Evolutionary conservation across 2,329 filamentous ascomycete genomes (phyloP).

Genomic region (Chrysoporthe austroafricana): DNA sequence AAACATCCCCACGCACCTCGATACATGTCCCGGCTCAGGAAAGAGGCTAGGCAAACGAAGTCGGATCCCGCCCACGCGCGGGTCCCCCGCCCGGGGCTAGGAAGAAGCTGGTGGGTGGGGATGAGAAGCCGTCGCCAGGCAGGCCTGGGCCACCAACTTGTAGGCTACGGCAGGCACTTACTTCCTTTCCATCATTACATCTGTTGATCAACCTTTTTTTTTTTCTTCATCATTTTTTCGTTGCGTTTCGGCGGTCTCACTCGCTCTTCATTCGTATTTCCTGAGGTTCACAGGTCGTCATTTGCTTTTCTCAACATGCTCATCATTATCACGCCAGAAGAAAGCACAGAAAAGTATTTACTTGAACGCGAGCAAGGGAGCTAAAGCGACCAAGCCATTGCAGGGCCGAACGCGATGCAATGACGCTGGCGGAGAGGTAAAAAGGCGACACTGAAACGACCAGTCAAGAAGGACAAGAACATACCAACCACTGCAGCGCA

Average conservation of each 20-base stretch:
- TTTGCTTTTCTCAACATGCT: not conserved
- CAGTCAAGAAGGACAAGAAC: not conserved
- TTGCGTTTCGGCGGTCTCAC: not conserved
- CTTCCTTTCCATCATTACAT: too few relatives aligned
- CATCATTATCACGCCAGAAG: not conserved
- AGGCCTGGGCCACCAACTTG: too few relatives aligned
- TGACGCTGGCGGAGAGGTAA: not conserved
- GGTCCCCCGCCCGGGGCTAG: too few relatives aligned
- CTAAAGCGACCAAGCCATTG: not conserved
- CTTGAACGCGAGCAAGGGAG: not conserved
- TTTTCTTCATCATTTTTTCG: not conserved
- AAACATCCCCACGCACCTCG: too few relatives aligned
- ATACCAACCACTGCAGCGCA: not conserved
- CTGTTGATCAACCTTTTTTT: not conserved
- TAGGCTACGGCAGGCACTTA: too few relatives aligned
- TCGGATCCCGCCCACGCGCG: too few relatives aligned
- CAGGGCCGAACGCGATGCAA: constrained; percentile 1
- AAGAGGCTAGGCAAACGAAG: too few relatives aligned
- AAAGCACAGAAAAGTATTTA: not conserved
- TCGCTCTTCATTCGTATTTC: not conserved
- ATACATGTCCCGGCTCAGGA: too few relatives aligned
- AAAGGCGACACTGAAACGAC: not conserved
- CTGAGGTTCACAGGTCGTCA: too few relatives aligned
- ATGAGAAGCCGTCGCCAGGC: too few relatives aligned
- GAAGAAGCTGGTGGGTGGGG: too few relatives aligned